These are phyloP conservation scores for Chlamydomonas sphaeroides DNA, from an alignment of 139 green algal species.

Conservation along the genomic window DNA sequence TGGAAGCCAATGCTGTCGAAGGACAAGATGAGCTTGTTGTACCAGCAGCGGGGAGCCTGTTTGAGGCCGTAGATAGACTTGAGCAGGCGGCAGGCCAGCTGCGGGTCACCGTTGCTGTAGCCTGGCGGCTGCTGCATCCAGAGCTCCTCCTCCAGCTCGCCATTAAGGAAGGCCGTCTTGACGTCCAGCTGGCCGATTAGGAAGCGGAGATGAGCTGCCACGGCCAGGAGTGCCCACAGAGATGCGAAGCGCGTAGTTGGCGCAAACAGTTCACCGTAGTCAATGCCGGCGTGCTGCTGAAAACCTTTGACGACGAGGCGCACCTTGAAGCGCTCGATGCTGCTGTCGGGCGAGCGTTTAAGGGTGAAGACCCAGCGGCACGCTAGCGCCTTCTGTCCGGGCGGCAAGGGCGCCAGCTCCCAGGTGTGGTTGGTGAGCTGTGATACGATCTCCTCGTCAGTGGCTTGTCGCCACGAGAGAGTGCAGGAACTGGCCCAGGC, in stretches of 20 bases:
- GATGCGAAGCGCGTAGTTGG: not conserved
- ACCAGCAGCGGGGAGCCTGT: slow-evolving; percentile 52
- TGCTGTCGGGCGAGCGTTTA: not conserved
- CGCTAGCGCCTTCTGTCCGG: not conserved
- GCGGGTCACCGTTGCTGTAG: slow-evolving; percentile 13
- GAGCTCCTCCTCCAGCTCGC: slow-evolving; percentile 48
- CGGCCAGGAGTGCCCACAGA: not conserved
- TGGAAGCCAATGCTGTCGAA: slow-evolving; percentile 40
- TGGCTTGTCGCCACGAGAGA: not conserved
- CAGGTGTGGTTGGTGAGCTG: not conserved
- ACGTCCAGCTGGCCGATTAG: slow-evolving; percentile 27
- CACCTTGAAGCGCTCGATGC: slow-evolving; percentile 20
- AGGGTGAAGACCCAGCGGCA: not conserved
- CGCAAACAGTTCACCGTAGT: slow-evolving; percentile 29
- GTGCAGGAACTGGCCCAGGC: not conserved
- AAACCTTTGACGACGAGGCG: slow-evolving; percentile 21
- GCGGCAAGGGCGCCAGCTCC: not conserved
- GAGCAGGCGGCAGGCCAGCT: slow-evolving; percentile 19
- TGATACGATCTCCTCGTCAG: slow-evolving; percentile 3
- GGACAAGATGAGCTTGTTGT: slow-evolving; percentile 28
- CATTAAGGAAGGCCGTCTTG: too few relatives aligned
- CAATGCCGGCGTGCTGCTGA: not conserved
- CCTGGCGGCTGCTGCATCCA: slow-evolving; percentile 53
- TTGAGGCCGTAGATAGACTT: slow-evolving; percentile 62
- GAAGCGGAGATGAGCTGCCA: not conserved